Evolutionary conservation across 768 basidiomycete genomes (phyloP), one percentile per base, ranked within the genome.

Genomic region (Trametes villosa): DNA sequence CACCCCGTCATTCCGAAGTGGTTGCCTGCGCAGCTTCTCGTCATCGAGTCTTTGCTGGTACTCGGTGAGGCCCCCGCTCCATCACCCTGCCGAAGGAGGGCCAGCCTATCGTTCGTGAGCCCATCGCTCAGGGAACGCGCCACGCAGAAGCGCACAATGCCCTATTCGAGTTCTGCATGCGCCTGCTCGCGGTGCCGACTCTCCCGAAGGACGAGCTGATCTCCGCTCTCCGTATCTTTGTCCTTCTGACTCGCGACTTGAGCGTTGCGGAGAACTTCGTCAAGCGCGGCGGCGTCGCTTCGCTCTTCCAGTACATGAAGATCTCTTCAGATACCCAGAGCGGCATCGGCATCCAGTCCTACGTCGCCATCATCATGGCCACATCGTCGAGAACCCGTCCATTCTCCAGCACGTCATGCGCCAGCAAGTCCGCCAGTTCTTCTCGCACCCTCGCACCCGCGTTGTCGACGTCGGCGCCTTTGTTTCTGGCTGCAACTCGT

Each of bases 321-420:
- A 75, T 78, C 18, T 76, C 80, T 5, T 77, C 86, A 0, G 81
- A 87, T 17, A 84, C 87, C 9, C 62, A 74, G 3, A 71, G 70
- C 24, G 68, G 71, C 11, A 72, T 79, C 29, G 87, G 89, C 20
- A 89, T 87, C 64, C 92, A 93, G 46, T 86, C 91, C 0, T 93
- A 94, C 72, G 83, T 94, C 54, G 86, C 88, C 41, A 91, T 89
- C 68, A 90, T 98, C 62, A 78, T 98, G n/a, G 97, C 8, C 97
- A 99, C 70, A 76, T 93, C 53, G 85, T 96, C 49, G 97, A 99
- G 74, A 92, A 95, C 64, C 68, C 79, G 2, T 70, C 76, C 2
- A 82, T 81, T 8, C 71, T 98, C 42, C 82, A 85, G 57, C 78
- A 77, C 11, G 80, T 92, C 66, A 95, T 99, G 86, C 84, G 84